phyloP scores from a whole-genome alignment of 305 asterid genomes.

The Fraxinus greggii region DNA sequence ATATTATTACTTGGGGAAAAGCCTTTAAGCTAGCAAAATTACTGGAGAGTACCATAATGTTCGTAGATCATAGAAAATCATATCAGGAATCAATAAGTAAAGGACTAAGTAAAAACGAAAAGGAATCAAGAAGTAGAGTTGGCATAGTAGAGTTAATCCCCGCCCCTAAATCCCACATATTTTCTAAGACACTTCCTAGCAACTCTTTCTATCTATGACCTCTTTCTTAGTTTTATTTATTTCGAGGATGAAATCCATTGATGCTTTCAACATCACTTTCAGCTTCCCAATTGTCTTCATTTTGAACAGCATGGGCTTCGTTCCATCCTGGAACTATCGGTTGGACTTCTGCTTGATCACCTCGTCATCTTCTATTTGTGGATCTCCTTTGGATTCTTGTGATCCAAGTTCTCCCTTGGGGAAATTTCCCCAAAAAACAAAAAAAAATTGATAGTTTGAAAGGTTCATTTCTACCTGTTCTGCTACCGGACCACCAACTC shows the following conservation, averaged over 20 bases:
- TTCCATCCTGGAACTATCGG: not conserved
- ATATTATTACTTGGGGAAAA: not conserved
- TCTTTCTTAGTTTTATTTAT: not conserved
- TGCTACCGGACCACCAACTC: not conserved
- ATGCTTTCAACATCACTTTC: not conserved
- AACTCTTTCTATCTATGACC: not conserved
- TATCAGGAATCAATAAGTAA: not conserved
- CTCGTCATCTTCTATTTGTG: not conserved
- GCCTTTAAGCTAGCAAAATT: not conserved
- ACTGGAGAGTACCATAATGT: not conserved
- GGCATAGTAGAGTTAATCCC: not conserved
- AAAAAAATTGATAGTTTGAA: not conserved
- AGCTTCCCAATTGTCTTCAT: not conserved
- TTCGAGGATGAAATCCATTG: not conserved
- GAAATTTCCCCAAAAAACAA: not conserved
- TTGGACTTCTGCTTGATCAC: not conserved
- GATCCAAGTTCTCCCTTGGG: not conserved
- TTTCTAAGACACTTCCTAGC: not conserved
- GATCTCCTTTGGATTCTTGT: not conserved
- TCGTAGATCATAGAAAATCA: not conserved
- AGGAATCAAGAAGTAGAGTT: not conserved
- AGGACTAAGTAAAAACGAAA: not conserved
- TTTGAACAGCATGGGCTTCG: not conserved
- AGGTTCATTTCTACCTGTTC: not conserved
- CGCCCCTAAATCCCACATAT: not conserved